Base-by-base conservation (phyloP, 164 flowering plant genomes). In the Umbellularia californica region DNA sequence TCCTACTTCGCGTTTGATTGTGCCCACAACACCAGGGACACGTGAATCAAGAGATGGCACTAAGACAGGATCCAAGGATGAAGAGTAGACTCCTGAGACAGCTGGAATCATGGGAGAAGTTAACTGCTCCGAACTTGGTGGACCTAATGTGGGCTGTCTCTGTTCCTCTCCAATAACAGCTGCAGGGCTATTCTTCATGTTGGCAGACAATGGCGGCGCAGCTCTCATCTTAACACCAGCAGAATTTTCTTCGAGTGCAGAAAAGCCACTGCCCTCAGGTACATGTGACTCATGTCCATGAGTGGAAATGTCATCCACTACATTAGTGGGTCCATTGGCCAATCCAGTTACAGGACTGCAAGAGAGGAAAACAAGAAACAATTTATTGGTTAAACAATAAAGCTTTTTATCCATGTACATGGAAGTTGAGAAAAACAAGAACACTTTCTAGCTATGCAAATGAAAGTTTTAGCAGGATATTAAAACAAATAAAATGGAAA, bases 31-130 rank as follows among this genome's bases (percentile, higher is more conserved):
- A 81, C 83, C 79, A 58, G 86, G 84, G 75, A 77, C 76, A 71
- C 83, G 72, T 73, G 84, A 79, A 74, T 88, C 92, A 83, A 81
- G 79, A 64, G 88, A 88, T 58, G 92, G 90, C 74, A 82, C 82
- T 10, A 86, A 77, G 1, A 90, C 89, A 72, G 90, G 93, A 85
- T 88, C 90, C 64, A 86, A 87, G 81, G 92, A 80, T 20, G 95
- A 88, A 68, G 89, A 85, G 78, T 85, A 84, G 47, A 86, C 84
- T 68, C 87, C 83, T 28, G 88, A 83, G 60, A 87, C 82, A 78
- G 84, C 77, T 55, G 83, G 76, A 11, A 84, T 71, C 47, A 65
- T 60, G 30, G 33, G 19, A 22, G 68, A 51, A 24, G 30, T 24
- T 47, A 24, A 50, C 69, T 64, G 60, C 35, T 52, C 28, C 20